A percentile compares a stretch with the other conserved stretches of the same genome.
Evolutionary conservation across 768 basidiomycete species (phyloP).

Genomic region (Vararia minispora): DNA sequence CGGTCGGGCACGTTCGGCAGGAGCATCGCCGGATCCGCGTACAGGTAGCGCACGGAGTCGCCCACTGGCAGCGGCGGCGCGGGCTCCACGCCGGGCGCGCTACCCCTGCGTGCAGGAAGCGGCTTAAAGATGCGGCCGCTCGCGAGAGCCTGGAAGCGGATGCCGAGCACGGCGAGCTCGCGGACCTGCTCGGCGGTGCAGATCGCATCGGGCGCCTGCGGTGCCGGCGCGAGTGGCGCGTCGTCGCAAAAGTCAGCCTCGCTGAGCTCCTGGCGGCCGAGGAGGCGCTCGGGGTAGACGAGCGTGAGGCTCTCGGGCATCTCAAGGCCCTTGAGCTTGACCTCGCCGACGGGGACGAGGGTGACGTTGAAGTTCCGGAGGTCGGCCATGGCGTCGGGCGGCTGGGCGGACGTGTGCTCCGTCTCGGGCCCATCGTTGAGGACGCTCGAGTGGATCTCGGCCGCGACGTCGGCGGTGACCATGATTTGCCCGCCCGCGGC

Average conservation of each 20-base stretch:
- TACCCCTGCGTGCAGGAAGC: conserved; percentile 30
- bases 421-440: conserved; percentile 44
- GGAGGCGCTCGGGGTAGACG: conserved; percentile 68
- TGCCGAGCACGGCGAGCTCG: conserved; percentile 58
- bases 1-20: conserved; percentile 61
- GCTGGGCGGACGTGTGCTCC: conserved; percentile 47
- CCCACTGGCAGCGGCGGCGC: conserved; percentile 13
- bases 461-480: conserved; percentile 79
- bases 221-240: conserved; percentile 1
- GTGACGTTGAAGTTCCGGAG: conserved; percentile 61
- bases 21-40: conserved; percentile 50
- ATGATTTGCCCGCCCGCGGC: conserved; percentile 92
- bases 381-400: conserved; percentile 55
- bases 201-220: conserved; percentile 17
- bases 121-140: conserved; percentile 44
- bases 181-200: conserved; percentile 68
- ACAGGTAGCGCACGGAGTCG: conserved; percentile 25
- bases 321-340: conserved; percentile 91
- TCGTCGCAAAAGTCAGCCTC: conserved; percentile 6
- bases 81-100: conserved; percentile 23
- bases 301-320: conserved; percentile 79
- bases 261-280: conserved; percentile 42
- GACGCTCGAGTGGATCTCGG: conserved; percentile 61
- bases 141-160: conserved; percentile 72
- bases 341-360: conserved; percentile 73